Evolutionary conservation across 1,284 basidiomycete genomes (phyloP), one percentile per base, ranked within the genome.

Genomic region (Pseudozyma pruni): DNA sequence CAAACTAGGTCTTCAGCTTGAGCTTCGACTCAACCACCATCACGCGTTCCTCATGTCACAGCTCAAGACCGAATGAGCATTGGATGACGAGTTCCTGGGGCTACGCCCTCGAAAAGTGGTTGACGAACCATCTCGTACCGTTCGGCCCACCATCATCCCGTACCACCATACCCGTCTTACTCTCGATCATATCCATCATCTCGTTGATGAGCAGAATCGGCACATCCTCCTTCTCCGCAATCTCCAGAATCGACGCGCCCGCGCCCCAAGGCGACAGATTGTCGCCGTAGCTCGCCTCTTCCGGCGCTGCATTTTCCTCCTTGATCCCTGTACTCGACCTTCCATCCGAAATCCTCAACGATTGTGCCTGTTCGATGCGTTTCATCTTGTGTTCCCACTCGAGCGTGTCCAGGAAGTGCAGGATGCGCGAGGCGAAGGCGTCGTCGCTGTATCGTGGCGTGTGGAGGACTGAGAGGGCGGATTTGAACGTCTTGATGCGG

Each of bases 391-490:
- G 57, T 22, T 66, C 62, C 50, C 54, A 61, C 37, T 72, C 70
- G 16, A 63, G 52, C 37, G 64, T 47, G 45, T 72, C 70, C 13
- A 75, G 47, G 47, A 64, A 72, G 27, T 48, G 61, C 22, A 78
- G 17, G 14, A 77, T 52, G 32, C 78, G 64, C 11, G 56, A 56
- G 23, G 72, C 67, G 20, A 81, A 71, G 9, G 64, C 67, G 5
- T 50, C 58, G 29, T 75, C 72, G 35, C 59, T 67, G 56, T 72
- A 81, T 10, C 66, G 48, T 88, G 93, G 91, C 0, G 91, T 92
- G 81, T 95, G 91, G 0, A 98, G 86, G 37, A 97, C 92, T 5
- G 86, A 87, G 4, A 97, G 85, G 0, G 91, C 91, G 0, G 86
- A 86, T 85, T 86, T 82, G 75, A 97, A 90, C 4, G 86, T 87